Evolutionary conservation across 2,329 filamentous ascomycete species (phyloP).

Genomic region (Diaporthe ilicicola): DNA sequence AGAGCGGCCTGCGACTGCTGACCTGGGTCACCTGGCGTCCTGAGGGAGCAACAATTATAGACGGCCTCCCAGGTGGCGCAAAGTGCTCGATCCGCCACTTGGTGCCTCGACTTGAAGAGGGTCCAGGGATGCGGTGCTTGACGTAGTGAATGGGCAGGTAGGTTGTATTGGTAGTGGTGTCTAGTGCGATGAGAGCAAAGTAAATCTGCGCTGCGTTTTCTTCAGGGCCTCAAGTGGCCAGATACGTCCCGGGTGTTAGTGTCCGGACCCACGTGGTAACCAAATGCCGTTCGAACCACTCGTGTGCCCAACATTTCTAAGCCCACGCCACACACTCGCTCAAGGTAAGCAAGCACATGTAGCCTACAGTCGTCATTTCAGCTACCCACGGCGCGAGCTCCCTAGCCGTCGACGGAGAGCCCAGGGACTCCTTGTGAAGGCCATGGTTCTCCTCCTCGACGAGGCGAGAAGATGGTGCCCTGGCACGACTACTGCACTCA

Average conservation of each 20-base stretch:
- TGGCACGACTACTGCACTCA: background rate
- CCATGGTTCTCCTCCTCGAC: background rate
- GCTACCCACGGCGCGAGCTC: background rate
- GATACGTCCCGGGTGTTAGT: conserved; percentile 15
- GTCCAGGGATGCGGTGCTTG: conserved; percentile 1
- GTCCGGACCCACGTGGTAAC: conserved; percentile 13
- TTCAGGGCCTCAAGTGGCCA: background rate
- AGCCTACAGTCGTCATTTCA: background rate
- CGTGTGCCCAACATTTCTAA: background rate
- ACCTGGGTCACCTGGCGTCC: background rate
- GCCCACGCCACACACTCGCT: background rate
- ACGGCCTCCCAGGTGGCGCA: conserved; percentile 14
- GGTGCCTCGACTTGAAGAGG: background rate
- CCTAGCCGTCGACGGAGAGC: background rate
- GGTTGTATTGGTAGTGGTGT: background rate
- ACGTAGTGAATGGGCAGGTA: background rate
- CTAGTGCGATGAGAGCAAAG: conserved; percentile 1
- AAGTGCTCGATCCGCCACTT: background rate
- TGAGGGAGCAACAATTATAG: conserved; percentile 13
- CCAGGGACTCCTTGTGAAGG: background rate
- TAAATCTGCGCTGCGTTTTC: background rate
- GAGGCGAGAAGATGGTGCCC: background rate
- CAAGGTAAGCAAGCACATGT: background rate
- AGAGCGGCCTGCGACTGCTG: background rate
- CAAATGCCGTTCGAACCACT: background rate